Conservation (phyloP, 768 basidiomycete species). For the Dacryopinax primogenitus region DNA sequence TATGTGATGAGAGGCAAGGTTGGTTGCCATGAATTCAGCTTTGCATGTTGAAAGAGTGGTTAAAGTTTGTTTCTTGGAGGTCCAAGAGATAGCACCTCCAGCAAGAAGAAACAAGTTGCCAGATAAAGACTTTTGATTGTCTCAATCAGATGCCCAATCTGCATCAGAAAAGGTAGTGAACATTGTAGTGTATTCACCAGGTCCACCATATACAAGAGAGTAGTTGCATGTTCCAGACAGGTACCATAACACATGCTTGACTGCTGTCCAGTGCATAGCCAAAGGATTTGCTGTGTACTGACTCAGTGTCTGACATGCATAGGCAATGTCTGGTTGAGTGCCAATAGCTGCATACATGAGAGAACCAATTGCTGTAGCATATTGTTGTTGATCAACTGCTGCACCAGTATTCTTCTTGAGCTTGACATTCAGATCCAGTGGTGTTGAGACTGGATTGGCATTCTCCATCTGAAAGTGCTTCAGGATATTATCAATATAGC, state of each 20-base stretch:
- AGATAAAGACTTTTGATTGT: background rate
- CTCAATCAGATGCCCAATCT: background rate
- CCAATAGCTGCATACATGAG: slow-evolving; percentile 12
- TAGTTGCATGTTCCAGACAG: background rate
- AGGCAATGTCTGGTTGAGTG: slow-evolving; percentile 11
- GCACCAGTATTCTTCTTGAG: too few relatives aligned
- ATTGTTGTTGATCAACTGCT: too few relatives aligned
- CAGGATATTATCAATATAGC: too few relatives aligned
- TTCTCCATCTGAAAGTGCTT: too few relatives aligned
- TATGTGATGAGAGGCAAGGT: slow-evolving; percentile 8
- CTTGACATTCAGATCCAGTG: too few relatives aligned
- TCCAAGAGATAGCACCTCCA: background rate
- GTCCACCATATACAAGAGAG: too few relatives aligned
- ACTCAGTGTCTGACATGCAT: background rate
- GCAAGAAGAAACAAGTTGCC: slow-evolving; percentile 7
- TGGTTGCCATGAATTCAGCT: slow-evolving; percentile 11
- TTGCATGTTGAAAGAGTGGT: background rate
- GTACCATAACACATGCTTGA: slow-evolving; percentile 13
- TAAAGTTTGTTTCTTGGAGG: slow-evolving; percentile 3
- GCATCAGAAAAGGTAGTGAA: background rate
- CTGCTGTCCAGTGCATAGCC: slow-evolving; percentile 5
- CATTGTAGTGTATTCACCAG: too few relatives aligned
- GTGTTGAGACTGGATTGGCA: too few relatives aligned
- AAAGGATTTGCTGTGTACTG: slow-evolving; percentile 2
- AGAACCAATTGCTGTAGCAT: too few relatives aligned